Conservation (phyloP, 805 yeast species). For the Alloascoidea hylecoeti region DNA sequence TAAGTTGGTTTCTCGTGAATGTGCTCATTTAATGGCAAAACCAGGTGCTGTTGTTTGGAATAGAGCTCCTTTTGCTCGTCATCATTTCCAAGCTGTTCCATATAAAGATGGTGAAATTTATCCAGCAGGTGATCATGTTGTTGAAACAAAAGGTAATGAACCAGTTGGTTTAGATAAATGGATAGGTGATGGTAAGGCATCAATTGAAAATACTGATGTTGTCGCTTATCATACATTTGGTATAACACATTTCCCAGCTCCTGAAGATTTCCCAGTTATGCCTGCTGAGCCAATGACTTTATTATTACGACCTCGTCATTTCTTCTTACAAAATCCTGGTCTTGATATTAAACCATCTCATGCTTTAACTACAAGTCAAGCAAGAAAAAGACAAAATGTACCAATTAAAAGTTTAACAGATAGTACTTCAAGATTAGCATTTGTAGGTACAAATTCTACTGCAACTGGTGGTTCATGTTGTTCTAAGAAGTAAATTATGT, state of each 20-base stretch:
- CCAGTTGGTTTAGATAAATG: conserved; percentile 15
- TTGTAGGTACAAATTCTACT: too few relatives aligned
- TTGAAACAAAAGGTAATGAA: conserved; percentile 18
- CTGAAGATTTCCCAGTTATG: conserved; percentile 85
- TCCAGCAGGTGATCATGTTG: conserved; percentile 48
- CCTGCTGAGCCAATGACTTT: conserved; percentile 73
- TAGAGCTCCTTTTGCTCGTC: conserved; percentile 73
- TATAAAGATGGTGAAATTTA: conserved; percentile 60
- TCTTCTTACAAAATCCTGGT: conserved; percentile 67
- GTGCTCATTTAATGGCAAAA: conserved; percentile 61
- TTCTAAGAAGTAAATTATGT: too few relatives aligned
- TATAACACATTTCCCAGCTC: conserved; percentile 76
- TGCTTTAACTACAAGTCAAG: neutral
- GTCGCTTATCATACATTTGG: conserved; percentile 75
- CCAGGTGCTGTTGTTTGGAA: conserved; percentile 62
- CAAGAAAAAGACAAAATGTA: neutral
- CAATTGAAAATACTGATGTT: conserved; percentile 46
- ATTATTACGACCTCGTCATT: conserved; percentile 65
- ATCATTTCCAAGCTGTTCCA: conserved; percentile 55
- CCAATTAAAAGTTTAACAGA: neutral
- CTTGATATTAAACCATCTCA: conserved; percentile 33
- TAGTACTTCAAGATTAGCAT: too few relatives aligned
- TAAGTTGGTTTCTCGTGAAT: conserved; percentile 63
- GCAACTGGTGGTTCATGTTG: too few relatives aligned
- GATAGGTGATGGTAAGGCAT: conserved; percentile 18